phyloP scores from a whole-genome alignment of 1,284 basidiomycete genomes.

The Vanrija pseudolonga region DNA sequence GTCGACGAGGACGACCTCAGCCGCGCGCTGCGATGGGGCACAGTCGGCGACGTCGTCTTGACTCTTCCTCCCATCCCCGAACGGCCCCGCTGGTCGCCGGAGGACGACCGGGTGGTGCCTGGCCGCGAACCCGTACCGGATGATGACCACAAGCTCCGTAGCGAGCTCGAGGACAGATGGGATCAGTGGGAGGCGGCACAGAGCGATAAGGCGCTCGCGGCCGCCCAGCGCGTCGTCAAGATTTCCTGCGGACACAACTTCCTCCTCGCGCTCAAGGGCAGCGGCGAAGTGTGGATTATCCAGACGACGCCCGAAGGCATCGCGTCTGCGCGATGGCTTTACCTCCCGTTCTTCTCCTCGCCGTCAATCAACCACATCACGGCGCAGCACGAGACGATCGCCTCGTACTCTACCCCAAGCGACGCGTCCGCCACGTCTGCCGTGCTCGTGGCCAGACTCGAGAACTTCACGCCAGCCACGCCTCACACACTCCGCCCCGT shows the following conservation, averaged over 20 bases:
- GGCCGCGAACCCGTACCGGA: not conserved
- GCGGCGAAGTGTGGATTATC: conserved; percentile 45
- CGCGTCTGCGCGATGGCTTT: conserved; percentile 35
- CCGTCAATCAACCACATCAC: conserved; percentile 61
- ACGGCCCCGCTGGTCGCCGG: conserved; percentile 51
- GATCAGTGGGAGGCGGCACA: conserved; percentile 53
- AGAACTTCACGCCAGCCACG: conserved; percentile 9
- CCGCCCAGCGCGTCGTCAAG: conserved; percentile 60
- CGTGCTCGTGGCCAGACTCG: conserved; percentile 37
- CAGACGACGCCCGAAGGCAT: not conserved
- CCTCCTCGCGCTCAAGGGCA: conserved; percentile 64
- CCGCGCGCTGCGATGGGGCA: conserved; percentile 33
- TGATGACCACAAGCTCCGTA: conserved; percentile 43
- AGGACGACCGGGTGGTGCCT: conserved; percentile 45
- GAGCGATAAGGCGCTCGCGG: conserved; percentile 25
- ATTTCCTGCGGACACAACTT: conserved; percentile 67
- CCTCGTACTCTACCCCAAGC: conserved; percentile 72
- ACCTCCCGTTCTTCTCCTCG: conserved; percentile 47
- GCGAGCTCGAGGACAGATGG: conserved; percentile 47
- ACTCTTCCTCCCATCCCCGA: conserved; percentile 23
- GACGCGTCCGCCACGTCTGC: conserved; percentile 44
- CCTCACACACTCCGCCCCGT: conserved; percentile 49
- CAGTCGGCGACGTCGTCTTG: conserved; percentile 24
- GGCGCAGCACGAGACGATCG: conserved; percentile 74
- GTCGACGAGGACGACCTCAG: conserved; percentile 9